Evolutionary conservation across 768 basidiomycete genomes (phyloP), one percentile per base, ranked within the genome.

Genomic region (Tricholoma bakamatsutake): DNA sequence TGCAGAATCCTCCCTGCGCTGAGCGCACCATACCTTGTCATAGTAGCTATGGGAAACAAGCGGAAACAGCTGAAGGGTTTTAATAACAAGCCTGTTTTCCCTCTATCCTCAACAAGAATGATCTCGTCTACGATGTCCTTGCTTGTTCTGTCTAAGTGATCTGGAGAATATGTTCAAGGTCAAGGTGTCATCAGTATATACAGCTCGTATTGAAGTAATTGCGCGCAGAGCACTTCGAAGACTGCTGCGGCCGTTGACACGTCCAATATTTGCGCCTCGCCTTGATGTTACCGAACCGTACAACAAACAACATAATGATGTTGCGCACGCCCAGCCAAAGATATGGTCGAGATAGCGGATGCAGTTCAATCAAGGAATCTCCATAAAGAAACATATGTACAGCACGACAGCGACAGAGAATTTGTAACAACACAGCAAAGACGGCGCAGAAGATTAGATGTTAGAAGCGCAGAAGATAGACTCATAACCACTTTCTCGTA

Each of bases 1-100:
- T 39, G 49, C 57, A 28, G 57, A 60, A 51, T 37, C 56, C 43
- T 55, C 37, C 15, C 37, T 31, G 21, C n/a, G 27, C 50, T 39
- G 39, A 52, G 31, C 11, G 56, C 47, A 11, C 48, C 13, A 21
- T 28, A 31, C 47, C 11, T 53, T 47, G 7, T 55, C 30, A 48
- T 58, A 31, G 42, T 37, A 47, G 9, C 12, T 31, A 31, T 46
- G 50, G 34, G 28, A 27, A 24, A 6, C 35, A 21, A 13, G 15
- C 21, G 50, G 50, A 28, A 12, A 33, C 11, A 18, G 13, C 11
- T 35, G 17, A 31, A 27, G 28, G 33, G 15, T 30, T 50, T 50
- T n/a, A n/a, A 4, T 31, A 28, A 7, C 9, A 18, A 33, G 17
- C 31, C 15, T 50, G 4, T 21, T 17, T 37, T 12, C 9, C 12